These are phyloP conservation scores for Lasiosphaeriaceae sp. DNA, from an alignment of 495 filamentous ascomycete species.

Conservation along the genomic window DNA sequence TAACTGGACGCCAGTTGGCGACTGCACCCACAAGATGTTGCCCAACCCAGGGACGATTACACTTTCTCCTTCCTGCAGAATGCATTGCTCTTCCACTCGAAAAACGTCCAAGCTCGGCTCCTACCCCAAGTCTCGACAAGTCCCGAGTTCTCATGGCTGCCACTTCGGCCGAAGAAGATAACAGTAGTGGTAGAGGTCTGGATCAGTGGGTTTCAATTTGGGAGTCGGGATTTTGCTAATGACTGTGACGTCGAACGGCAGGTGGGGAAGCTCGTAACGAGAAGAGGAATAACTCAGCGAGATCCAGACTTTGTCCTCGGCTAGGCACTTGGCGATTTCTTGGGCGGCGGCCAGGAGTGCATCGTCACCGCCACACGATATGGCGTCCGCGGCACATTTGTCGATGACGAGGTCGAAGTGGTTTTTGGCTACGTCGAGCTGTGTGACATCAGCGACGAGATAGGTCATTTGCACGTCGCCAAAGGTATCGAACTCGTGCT, in stretches of 20 bases:
- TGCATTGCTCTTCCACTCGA: no score
- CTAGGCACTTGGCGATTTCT: constrained; percentile 21
- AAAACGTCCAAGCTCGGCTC: no score
- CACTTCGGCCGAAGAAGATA: constrained; percentile 32
- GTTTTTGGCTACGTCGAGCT: constrained; percentile 8
- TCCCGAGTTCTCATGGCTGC: background rate
- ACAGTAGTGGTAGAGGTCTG: constrained; percentile 34
- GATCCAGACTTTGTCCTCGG: constrained; percentile 32
- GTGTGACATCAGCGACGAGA: constrained; percentile 32
- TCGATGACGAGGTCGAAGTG: constrained; percentile 34
- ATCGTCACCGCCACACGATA: constrained; percentile 32
- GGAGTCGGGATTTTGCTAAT: constrained; percentile 29
- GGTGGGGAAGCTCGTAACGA: constrained; percentile 24
- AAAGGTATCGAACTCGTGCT: constrained; percentile 27
- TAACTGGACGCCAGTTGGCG: no score
- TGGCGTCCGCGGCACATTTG: constrained; percentile 40
- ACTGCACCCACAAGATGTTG: no score
- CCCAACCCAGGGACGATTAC: no score
- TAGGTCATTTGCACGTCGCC: constrained; percentile 35
- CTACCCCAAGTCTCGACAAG: no score
- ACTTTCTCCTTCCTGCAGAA: no score
- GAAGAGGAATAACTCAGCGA: constrained; percentile 38
- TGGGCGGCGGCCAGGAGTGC: constrained; percentile 28
- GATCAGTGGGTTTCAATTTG: constrained; percentile 31
- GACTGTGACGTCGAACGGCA: constrained; percentile 34